Conservation (phyloP, 352 stramenopile species). For the Phytophthora meadii region DNA sequence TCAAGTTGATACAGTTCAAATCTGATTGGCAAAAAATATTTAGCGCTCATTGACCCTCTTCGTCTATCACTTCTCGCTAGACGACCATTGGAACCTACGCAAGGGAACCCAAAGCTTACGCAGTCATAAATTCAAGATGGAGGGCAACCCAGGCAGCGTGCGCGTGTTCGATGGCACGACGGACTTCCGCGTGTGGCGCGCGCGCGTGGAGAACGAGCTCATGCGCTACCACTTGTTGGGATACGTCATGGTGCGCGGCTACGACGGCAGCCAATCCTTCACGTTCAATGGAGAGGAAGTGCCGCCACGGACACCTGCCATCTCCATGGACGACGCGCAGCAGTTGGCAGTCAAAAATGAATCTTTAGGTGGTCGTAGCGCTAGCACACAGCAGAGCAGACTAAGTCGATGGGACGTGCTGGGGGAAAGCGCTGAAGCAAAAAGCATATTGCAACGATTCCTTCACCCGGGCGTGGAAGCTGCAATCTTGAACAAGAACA, state of each 20-base stretch:
- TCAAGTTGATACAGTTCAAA: no score
- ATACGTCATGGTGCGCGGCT: slow-evolving; percentile 53
- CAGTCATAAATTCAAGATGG: slow-evolving; percentile 13
- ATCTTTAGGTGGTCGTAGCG: slow-evolving; percentile 4
- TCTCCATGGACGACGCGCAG: slow-evolving; percentile 30
- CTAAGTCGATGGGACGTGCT: slow-evolving; percentile 53
- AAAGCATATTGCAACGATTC: slow-evolving; percentile 55
- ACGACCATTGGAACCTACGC: not conserved
- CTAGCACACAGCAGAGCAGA: slow-evolving; percentile 6
- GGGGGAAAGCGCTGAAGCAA: slow-evolving; percentile 50
- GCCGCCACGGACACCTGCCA: slow-evolving; percentile 35
- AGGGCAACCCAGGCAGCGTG: slow-evolving; percentile 17
- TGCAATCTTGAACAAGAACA: slow-evolving; percentile 57
- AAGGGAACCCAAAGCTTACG: not conserved
- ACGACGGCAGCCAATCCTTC: slow-evolving; percentile 57
- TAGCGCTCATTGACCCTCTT: not conserved
- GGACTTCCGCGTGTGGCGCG: slow-evolving; percentile 55
- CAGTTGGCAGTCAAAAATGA: slow-evolving; percentile 35
- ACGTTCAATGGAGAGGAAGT: slow-evolving; percentile 53
- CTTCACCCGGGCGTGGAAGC: slow-evolving; percentile 56
- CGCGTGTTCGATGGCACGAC: slow-evolving; percentile 52
- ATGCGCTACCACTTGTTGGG: slow-evolving; percentile 59
- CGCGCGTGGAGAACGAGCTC: slow-evolving; percentile 57
- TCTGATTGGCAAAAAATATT: slow-evolving; percentile 5
- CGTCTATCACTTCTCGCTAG: not conserved